Evolutionary conservation across 495 filamentous ascomycete genomes (phyloP).

Genomic region (Penicillium riverlandense): DNA sequence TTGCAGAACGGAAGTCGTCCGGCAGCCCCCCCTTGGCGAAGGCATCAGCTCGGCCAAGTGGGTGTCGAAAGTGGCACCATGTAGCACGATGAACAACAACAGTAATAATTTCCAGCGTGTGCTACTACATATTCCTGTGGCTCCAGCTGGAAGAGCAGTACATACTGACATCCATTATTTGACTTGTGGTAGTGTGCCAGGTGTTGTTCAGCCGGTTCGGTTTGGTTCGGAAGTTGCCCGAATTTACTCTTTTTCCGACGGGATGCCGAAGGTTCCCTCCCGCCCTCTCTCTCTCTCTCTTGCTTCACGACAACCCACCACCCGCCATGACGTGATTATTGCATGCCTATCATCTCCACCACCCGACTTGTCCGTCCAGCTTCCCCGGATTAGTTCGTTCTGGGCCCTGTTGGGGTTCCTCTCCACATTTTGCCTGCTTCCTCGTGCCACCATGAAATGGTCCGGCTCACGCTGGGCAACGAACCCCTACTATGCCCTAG

Average conservation of each 20-base stretch:
- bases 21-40: slow-evolving; percentile 2
- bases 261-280: slow-evolving; percentile 7
- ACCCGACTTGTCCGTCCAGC: neutral
- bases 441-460: neutral
- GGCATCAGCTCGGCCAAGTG: neutral
- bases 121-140: too few relatives aligned
- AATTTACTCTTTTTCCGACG: slow-evolving; percentile 1
- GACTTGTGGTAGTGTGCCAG: too few relatives aligned
- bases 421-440: neutral
- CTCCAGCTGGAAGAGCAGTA: too few relatives aligned
- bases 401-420: neutral
- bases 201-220: too few relatives aligned
- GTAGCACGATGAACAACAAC: too few relatives aligned
- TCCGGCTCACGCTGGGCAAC: slow-evolving; percentile 27
- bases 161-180: too few relatives aligned
- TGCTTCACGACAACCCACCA: slow-evolving; percentile 1
- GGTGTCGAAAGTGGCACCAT: too few relatives aligned
- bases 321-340: slow-evolving; percentile 1
- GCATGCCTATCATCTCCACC: too few relatives aligned
- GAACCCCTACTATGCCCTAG: slow-evolving; percentile 32
- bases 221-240: slow-evolving; percentile 9
- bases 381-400: neutral
- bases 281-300: neutral
- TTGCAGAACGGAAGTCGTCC: slow-evolving; percentile 16
- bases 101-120: too few relatives aligned